Percentiles rank a stretch among this genome's conserved stretches.
These are phyloP conservation scores for Mycena belliarum DNA, from an alignment of 768 basidiomycete species.

Conservation along the genomic window DNA sequence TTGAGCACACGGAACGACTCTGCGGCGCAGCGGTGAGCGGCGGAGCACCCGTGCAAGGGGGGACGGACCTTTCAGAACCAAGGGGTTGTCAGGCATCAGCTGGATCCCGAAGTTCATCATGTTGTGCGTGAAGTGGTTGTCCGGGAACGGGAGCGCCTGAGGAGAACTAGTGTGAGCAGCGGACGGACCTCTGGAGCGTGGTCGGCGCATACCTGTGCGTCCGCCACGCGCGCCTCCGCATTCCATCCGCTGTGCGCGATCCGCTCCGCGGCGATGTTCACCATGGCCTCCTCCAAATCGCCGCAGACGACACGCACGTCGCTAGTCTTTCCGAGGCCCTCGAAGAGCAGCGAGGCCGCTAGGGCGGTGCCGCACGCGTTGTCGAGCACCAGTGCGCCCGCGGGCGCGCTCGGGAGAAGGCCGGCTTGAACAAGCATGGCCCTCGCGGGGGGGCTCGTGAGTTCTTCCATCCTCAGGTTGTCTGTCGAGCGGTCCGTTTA, in stretches of 20 bases:
- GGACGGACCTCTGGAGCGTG: too few species aligned
- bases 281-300: slow-evolving; percentile 8
- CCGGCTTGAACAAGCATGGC: slow-evolving; percentile 7
- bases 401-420: slow-evolving; percentile 7
- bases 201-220: slow-evolving; percentile 16
- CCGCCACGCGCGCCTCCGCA: slow-evolving; percentile 4
- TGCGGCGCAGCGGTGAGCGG: too few species aligned
- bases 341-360: neutral
- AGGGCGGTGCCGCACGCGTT: slow-evolving; percentile 13
- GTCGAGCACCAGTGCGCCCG: slow-evolving; percentile 7
- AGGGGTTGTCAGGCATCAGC: slow-evolving; percentile 2
- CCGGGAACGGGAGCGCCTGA: neutral
- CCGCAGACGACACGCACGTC: slow-evolving; percentile 8
- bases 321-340: too few species aligned
- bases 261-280: neutral
- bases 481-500: too few species aligned
- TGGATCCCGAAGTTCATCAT: slow-evolving; percentile 16
- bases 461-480: slow-evolving; percentile 16
- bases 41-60: too few species aligned
- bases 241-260: slow-evolving; percentile 12
- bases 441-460: slow-evolving; percentile 1
- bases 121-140: slow-evolving; percentile 15
- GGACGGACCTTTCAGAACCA: slow-evolving; percentile 10
- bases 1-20: slow-evolving; percentile 11
- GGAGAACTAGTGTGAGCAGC: neutral